Evolutionary conservation across 2,329 filamentous ascomycete species (phyloP).

Genomic region (Zasmidium citrigriseum): DNA sequence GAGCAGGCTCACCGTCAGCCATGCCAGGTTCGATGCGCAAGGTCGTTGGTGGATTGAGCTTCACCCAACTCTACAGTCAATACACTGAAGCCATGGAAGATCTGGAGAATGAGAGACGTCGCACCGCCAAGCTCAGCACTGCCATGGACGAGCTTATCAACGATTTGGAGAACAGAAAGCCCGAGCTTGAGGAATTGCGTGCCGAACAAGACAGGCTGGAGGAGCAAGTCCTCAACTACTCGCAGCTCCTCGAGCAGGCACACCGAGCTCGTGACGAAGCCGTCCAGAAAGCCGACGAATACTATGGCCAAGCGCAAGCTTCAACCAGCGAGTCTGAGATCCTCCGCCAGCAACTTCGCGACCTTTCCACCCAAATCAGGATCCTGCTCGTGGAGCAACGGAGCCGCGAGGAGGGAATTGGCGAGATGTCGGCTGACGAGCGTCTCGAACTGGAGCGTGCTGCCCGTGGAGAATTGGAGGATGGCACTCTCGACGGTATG

Average conservation of each 20-base stretch:
- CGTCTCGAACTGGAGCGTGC: conserved; percentile 74
- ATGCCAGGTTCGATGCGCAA: conserved; percentile 56
- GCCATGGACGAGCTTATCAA: conserved; percentile 84
- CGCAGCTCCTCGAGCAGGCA: conserved; percentile 77
- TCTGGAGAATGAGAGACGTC: conserved; percentile 71
- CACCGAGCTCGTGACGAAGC: conserved; percentile 78
- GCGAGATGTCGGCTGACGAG: conserved; percentile 70
- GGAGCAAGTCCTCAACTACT: conserved; percentile 74
- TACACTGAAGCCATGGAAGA: conserved; percentile 67
- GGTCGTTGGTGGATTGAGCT: conserved; percentile 54
- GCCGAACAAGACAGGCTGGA: conserved; percentile 79
- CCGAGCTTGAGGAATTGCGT: conserved; percentile 83
- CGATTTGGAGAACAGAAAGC: conserved; percentile 80
- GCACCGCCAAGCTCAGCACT: conserved; percentile 71
- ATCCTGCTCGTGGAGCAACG: conserved; percentile 86
- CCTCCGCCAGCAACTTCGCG: conserved; percentile 81
- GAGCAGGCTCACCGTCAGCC: conserved; percentile 45
- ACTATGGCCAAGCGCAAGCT: conserved; percentile 69
- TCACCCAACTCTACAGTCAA: conserved; percentile 65
- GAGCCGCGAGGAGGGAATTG: conserved; percentile 75
- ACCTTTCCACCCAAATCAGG: conserved; percentile 87
- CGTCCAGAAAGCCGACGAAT: conserved; percentile 75
- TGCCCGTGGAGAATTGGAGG: conserved; percentile 72
- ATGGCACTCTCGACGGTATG: conserved; percentile 70
- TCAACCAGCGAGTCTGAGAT: conserved; percentile 70